A percentile compares a stretch with the other conserved stretches of the same genome.
Evolutionary conservation across 306 rosid species (phyloP).

Genomic region (Acacia confusa): DNA sequence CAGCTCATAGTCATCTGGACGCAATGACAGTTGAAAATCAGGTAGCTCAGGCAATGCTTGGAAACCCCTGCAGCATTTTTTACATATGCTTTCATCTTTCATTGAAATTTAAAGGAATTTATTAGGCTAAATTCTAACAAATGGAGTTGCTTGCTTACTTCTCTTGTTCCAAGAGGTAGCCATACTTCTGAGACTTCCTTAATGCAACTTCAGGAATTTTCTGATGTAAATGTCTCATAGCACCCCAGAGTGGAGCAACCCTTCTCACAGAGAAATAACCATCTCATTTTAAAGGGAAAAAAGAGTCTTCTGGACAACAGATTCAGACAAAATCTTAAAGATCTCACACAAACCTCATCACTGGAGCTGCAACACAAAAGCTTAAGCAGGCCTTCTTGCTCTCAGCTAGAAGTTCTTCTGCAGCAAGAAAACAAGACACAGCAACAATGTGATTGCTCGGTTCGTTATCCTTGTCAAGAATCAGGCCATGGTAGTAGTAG

Average conservation of each 20-base stretch:
- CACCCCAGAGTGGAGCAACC: slow-evolving; percentile 90
- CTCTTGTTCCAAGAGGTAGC: slow-evolving; percentile 85
- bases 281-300: not conserved
- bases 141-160: slow-evolving; percentile 61
- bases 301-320: not conserved
- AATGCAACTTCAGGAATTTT: slow-evolving; percentile 94
- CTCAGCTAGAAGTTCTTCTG: slow-evolving; percentile 79
- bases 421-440: slow-evolving; percentile 86
- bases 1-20: slow-evolving; percentile 81
- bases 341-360: slow-evolving; percentile 59
- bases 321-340: slow-evolving; percentile 5
- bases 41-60: slow-evolving; percentile 87
- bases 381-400: slow-evolving; percentile 86
- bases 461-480: slow-evolving; percentile 85
- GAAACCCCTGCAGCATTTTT: slow-evolving; percentile 58
- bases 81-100: slow-evolving; percentile 1
- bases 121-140: slow-evolving; percentile 1
- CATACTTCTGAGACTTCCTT: slow-evolving; percentile 86
- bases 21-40: slow-evolving; percentile 80
- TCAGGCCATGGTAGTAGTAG: slow-evolving; percentile 89
- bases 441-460: slow-evolving; percentile 68
- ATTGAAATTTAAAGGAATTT: not conserved
- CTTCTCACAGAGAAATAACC: slow-evolving; percentile 36
- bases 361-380: slow-evolving; percentile 88
- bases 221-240: slow-evolving; percentile 73